These are phyloP conservation scores for Immersiella caudata DNA, from an alignment of 495 filamentous ascomycete species.

Conservation along the genomic window DNA sequence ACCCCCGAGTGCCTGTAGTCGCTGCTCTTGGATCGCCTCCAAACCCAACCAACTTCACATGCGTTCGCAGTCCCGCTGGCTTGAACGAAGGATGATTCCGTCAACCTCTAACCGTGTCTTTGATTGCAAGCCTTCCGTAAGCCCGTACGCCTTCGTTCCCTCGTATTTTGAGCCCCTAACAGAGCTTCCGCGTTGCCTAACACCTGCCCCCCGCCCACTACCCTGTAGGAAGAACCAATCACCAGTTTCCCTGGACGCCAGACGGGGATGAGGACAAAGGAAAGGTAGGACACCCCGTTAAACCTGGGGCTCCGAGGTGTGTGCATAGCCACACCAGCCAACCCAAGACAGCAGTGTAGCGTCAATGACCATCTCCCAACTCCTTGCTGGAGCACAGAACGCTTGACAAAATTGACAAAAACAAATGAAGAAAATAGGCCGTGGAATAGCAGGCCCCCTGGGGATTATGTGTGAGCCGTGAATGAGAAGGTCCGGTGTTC, in stretches of 20 bases:
- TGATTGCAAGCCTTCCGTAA: slow-evolving; percentile 4
- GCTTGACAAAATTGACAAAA: slow-evolving; percentile 17
- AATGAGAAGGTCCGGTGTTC: background rate
- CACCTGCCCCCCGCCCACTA: background rate
- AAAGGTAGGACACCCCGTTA: background rate
- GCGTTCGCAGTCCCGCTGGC: slow-evolving; percentile 12
- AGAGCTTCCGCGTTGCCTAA: background rate
- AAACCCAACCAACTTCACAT: background rate
- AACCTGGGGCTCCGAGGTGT: background rate
- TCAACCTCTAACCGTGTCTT: background rate
- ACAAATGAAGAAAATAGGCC: slow-evolving; percentile 1
- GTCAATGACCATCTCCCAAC: slow-evolving; percentile 20
- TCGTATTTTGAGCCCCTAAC: slow-evolving; percentile 1
- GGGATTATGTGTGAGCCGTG: background rate
- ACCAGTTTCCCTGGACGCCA: slow-evolving; percentile 1
- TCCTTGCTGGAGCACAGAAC: slow-evolving; percentile 23
- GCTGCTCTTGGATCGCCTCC: background rate
- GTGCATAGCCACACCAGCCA: slow-evolving; percentile 5
- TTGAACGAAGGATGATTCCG: slow-evolving; percentile 4
- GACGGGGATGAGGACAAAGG: slow-evolving; percentile 10
- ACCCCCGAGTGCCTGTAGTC: background rate
- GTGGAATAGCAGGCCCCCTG: background rate
- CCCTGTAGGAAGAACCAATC: background rate
- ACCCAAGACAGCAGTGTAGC: slow-evolving; percentile 10
- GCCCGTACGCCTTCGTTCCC: background rate